Evolutionary conservation across 1,139 yeast genomes (phyloP).

Genomic region (Yamadazyma blattariae): DNA sequence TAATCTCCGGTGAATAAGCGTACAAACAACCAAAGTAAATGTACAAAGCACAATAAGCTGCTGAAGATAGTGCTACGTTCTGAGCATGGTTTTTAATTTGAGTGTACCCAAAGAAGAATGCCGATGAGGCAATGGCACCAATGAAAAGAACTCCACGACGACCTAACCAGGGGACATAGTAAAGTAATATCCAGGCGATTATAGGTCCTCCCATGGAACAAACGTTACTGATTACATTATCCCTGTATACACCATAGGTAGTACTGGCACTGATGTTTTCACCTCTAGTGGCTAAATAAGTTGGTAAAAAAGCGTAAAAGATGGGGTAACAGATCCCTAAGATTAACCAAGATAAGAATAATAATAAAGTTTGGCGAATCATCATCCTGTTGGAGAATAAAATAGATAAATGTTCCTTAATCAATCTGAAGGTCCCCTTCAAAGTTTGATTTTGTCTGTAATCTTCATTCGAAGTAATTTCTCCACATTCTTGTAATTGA

Average conservation of each 20-base stretch:
- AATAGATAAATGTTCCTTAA: constrained; percentile 21
- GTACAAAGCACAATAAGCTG: constrained; percentile 27
- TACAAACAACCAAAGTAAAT: constrained; percentile 33
- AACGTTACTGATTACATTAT: constrained; percentile 27
- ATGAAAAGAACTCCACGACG: constrained; percentile 30
- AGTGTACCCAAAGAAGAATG: constrained; percentile 34
- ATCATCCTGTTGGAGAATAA: constrained; percentile 26
- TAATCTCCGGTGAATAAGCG: constrained; percentile 34
- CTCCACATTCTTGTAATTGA: constrained; percentile 43
- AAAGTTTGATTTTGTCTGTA: constrained; percentile 18
- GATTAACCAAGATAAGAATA: constrained; percentile 34
- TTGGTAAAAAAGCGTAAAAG: constrained; percentile 37
- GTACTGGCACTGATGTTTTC: constrained; percentile 31
- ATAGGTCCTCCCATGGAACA: constrained; percentile 31
- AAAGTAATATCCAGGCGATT: constrained; percentile 28
- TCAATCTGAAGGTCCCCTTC: constrained; percentile 18
- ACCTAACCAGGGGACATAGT: constrained; percentile 25
- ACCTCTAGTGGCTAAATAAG: constrained; percentile 36
- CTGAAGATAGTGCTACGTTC: constrained; percentile 29
- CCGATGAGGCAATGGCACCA: constrained; percentile 34
- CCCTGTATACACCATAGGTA: constrained; percentile 29
- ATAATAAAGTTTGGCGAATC: constrained; percentile 25
- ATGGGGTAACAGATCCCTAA: constrained; percentile 40
- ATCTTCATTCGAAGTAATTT: constrained; percentile 25
- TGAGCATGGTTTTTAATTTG: constrained; percentile 25